Base-by-base conservation (phyloP, 495 filamentous ascomycete species). In the Penicillium crystallinum region DNA sequence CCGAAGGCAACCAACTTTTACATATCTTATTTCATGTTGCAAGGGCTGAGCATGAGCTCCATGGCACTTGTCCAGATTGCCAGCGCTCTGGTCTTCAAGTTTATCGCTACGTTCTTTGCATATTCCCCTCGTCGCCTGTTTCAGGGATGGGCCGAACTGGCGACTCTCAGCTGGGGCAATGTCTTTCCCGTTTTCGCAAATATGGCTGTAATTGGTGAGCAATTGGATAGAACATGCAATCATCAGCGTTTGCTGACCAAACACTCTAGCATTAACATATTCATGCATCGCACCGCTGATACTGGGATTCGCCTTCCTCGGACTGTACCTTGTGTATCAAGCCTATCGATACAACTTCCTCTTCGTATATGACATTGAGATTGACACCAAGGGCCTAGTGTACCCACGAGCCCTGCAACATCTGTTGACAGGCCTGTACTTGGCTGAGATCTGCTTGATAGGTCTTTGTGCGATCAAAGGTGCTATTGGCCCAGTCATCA, bases 261-360 rank as follows among this genome's bases (percentile, higher is more conserved):
- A 51, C 17, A 7, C 8, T 17, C 15, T 45, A 74, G 71, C 87
- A 27, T 81, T 96, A 50, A 85, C 84, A 17, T 96, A 96, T 66
- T 84, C 89, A 22, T 83, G 81, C 63, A 95, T 96, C 56, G 88
- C 90, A 12, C 91, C 91, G 2, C 68, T 96, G 15, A 86, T 96
- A 63, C 74, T 95, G 31, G 87, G 82, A 18, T 95, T 95, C 72
- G 86, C 87, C 46, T 84, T 85, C 25, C 68, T 95, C 25, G 90
- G 87, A 46, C 75, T 96, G 49, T 81, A 75, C 46, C 74, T 95
- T 41, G 87, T 96, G 64, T 95, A 95, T 70, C 72, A 93, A 48
- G 89, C 90, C 17, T 96, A 90, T 77, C 81, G 89, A 12, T 96
- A 96, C 77, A 95, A 96, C 65, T 77, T 96, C 63, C 78, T 96